Evolutionary conservation across 2,329 filamentous ascomycete species (phyloP).

Genomic region (Geosmithia flava): DNA sequence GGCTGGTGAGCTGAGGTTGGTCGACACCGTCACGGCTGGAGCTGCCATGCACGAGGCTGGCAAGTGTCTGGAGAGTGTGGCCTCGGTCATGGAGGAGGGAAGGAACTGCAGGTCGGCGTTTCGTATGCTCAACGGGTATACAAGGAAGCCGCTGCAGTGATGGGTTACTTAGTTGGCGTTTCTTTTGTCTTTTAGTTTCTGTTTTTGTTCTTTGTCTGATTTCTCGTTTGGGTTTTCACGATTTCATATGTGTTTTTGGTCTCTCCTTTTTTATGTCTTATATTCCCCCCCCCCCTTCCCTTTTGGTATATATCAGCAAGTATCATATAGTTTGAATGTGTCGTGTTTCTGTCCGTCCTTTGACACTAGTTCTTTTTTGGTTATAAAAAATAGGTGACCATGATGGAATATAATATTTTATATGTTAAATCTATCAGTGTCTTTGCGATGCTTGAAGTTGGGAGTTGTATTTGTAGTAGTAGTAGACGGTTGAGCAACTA

Average conservation of each 20-base stretch:
- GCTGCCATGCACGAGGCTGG: conserved; percentile 41
- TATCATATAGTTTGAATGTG: background rate
- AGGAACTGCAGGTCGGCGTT: conserved; percentile 45
- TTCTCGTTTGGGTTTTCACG: background rate
- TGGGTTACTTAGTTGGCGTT: background rate
- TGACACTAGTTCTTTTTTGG: too few relatives aligned
- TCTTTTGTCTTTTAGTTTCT: background rate
- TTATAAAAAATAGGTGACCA: too few relatives aligned
- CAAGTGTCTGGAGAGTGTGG: conserved; percentile 46
- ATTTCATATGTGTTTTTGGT: background rate
- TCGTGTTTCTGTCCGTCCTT: background rate
- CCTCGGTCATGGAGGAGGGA: conserved; percentile 52
- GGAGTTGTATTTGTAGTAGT: too few relatives aligned
- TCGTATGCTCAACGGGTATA: conserved; percentile 50
- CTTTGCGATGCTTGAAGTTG: too few relatives aligned
- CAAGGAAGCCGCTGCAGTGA: conserved; percentile 40
- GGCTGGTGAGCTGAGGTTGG: conserved; percentile 50
- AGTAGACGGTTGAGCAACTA: too few relatives aligned
- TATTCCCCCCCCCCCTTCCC: background rate
- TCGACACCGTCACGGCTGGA: conserved; percentile 37
- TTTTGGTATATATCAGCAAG: background rate
- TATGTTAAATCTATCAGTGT: too few relatives aligned
- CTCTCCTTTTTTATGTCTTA: background rate
- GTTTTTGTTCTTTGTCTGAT: background rate
- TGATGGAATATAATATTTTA: too few relatives aligned